Evolutionary conservation across 208 protist genomes (phyloP).

Genomic region (Leptomonas seymouri): DNA sequence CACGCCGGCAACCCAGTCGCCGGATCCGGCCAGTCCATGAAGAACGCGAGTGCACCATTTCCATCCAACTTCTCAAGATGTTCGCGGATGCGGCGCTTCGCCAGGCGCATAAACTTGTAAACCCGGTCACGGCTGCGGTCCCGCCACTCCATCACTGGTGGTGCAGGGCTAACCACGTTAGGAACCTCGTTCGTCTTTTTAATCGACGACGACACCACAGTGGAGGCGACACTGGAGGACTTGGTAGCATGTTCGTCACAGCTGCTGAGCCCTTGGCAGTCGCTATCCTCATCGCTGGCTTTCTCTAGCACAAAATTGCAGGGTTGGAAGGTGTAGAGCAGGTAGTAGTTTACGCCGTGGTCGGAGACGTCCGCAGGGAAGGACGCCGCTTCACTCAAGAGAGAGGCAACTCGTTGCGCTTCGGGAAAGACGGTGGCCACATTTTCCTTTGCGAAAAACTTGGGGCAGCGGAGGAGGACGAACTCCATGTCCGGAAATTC

Average conservation of each 20-base stretch:
- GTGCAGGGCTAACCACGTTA: constrained; percentile 19
- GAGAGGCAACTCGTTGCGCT: not conserved
- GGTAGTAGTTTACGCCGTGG: constrained; percentile 27
- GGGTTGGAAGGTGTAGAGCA: constrained; percentile 53
- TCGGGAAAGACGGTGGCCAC: constrained; percentile 50
- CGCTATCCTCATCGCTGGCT: constrained; percentile 2
- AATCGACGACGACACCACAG: not conserved
- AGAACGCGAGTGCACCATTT: constrained; percentile 19
- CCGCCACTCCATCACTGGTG: constrained; percentile 37
- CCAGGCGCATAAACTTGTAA: constrained; percentile 40
- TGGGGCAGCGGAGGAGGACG: constrained; percentile 34
- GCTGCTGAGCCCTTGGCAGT: constrained; percentile 22
- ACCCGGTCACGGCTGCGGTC: constrained; percentile 49
- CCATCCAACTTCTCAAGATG: constrained; percentile 4
- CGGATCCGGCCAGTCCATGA: constrained; percentile 61
- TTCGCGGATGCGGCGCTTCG: constrained; percentile 10
- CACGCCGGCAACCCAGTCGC: constrained; percentile 49
- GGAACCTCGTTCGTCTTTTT: constrained; percentile 4
- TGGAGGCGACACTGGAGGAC: not conserved
- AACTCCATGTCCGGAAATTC: constrained; percentile 36
- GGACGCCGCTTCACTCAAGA: not conserved
- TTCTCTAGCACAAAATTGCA: constrained; percentile 24
- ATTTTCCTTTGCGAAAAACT: constrained; percentile 42
- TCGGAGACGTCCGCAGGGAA: not conserved
- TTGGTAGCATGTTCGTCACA: not conserved